Base-by-base conservation (phyloP, 805 yeast species). In the Kodamaea fukazawae region DNA sequence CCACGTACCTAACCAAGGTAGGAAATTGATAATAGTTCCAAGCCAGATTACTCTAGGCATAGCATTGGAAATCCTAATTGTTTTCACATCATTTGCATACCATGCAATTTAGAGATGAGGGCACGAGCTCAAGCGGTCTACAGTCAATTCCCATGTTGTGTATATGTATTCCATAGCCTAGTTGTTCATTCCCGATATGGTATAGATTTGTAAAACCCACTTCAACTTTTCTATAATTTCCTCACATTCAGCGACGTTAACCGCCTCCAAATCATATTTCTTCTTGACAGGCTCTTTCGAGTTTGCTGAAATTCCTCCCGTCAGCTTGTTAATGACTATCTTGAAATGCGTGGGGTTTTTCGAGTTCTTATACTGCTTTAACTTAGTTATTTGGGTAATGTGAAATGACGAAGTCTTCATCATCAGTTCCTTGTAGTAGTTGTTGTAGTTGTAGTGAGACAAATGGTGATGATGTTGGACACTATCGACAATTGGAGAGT, bases 321-420 rank as follows among this genome's bases (percentile, higher is more conserved):
- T 34, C 40, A 37, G 40, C 40, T 66, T 67, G 32, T 55, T 48
- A 5, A 89, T 81, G 11, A 86, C 81, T 6, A 91, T 78, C 58
- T 90, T 90, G 65, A 91, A 87, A 50, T 86, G 84, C 11, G 76
- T 74, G 0, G 91, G 88, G 14, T 82, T 78, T 50, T 87, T 84
- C 32, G 61, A 50, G 33, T 56, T 54, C 28, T 76, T 70, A 36
- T 88, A 83, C 55, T 83, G 93, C 54, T 89, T 89, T 45, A 86
- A 74, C 42, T 80, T 78, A 12, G 78, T 59, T 16, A 91, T 79
- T 53, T 86, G 95, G 13, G 85, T 77, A 7, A 89, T 78, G 54
- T 89, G 95, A 58, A 91, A 87, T 0, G 95, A 83, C 11, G 89
- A 79, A 0, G 96, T 90, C 55, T 90, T 90, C 49, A 84, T 76